Conservation (phyloP, 2,329 filamentous ascomycete genomes). For the Dactylellina haptotyla region DNA sequence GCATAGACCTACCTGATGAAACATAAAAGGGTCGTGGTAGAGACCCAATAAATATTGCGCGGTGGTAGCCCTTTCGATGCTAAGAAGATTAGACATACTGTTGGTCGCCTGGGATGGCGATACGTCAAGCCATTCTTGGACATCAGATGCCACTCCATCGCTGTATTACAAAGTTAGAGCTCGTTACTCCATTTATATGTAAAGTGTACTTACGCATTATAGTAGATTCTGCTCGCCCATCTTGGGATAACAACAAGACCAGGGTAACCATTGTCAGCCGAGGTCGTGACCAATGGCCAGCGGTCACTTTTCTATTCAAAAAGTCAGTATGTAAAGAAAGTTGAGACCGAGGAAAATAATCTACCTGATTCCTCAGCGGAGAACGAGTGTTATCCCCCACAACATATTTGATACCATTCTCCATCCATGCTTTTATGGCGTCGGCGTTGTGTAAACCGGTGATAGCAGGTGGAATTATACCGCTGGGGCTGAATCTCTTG, state of each 20-base stretch:
- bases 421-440: constrained; percentile 69
- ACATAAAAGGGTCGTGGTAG: constrained; percentile 70
- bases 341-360: not conserved
- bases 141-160: constrained; percentile 68
- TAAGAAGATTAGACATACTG: constrained; percentile 66
- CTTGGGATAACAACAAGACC: constrained; percentile 70
- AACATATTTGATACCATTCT: constrained; percentile 70
- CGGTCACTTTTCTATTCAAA: constrained; percentile 64
- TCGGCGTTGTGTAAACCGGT: constrained; percentile 73
- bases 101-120: constrained; percentile 66
- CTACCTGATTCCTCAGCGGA: constrained; percentile 64
- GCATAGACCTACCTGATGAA: constrained; percentile 67
- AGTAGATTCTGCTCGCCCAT: constrained; percentile 72
- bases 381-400: constrained; percentile 73
- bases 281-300: constrained; percentile 68
- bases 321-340: not conserved
- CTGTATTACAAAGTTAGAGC: constrained; percentile 57
- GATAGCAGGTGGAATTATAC: constrained; percentile 72
- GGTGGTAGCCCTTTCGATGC: constrained; percentile 67
- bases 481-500: constrained; percentile 66
- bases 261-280: constrained; percentile 66
- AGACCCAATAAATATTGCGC: constrained; percentile 70
- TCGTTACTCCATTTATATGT: not conserved
- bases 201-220: constrained; percentile 64
- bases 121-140: constrained; percentile 72